These are phyloP conservation scores for Akanthomyces uredinophilus DNA, from an alignment of 2,329 filamentous ascomycete genomes.

Conservation along the genomic window DNA sequence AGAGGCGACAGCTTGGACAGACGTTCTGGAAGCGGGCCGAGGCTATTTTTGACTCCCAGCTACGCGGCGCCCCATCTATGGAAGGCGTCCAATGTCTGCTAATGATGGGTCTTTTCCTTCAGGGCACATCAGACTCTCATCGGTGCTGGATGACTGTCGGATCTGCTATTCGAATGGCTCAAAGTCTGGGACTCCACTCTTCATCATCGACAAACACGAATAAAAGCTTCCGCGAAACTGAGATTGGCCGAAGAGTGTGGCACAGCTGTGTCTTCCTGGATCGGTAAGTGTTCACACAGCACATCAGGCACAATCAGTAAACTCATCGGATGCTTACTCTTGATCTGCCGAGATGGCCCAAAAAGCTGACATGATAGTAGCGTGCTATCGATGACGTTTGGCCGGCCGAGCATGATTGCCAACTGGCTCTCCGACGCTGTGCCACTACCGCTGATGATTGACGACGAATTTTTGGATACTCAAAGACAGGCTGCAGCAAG, in stretches of 20 bases:
- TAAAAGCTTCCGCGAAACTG: neutral
- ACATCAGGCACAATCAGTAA: no score
- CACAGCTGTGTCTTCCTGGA: conserved; percentile 17
- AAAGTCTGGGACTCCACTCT: neutral
- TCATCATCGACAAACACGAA: neutral
- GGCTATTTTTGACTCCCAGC: neutral
- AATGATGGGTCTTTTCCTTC: neutral
- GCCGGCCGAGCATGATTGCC: conserved; percentile 16
- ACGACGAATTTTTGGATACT: conserved; percentile 14
- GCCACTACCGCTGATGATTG: conserved; percentile 15
- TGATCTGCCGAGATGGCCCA: neutral
- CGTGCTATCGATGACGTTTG: conserved; percentile 15
- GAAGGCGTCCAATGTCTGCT: neutral
- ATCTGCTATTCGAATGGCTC: neutral
- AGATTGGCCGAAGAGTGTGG: conserved; percentile 14
- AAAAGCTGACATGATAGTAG: neutral
- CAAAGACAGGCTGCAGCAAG: neutral
- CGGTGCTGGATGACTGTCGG: neutral
- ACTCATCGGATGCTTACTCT: neutral
- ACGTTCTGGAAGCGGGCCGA: conserved; percentile 8
- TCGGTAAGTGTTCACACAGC: conserved; percentile 3
- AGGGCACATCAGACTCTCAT: neutral
- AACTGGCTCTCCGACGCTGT: neutral
- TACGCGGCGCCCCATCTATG: neutral
- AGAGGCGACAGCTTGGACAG: neutral